phyloP scores from a whole-genome alignment of 2,329 filamentous ascomycete genomes.

The Knoxdaviesia capensis region DNA sequence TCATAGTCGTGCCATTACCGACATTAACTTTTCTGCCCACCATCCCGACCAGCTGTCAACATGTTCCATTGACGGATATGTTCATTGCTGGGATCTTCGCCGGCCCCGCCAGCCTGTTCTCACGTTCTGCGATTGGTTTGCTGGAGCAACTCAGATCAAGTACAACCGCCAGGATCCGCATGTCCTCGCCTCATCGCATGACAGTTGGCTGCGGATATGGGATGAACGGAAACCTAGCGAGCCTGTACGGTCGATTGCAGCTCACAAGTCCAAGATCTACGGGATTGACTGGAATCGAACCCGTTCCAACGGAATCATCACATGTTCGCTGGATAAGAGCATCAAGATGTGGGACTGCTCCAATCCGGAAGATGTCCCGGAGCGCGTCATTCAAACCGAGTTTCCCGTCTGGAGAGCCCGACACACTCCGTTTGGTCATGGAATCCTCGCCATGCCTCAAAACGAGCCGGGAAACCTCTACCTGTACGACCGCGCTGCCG shows the following conservation, averaged over 20 bases:
- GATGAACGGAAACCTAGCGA: conserved; percentile 62
- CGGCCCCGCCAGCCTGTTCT: conserved; percentile 51
- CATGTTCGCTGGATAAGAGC: conserved; percentile 77
- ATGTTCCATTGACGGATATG: conserved; percentile 80
- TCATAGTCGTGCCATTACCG: conserved; percentile 71
- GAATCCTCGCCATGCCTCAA: conserved; percentile 79
- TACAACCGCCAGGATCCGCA: conserved; percentile 79
- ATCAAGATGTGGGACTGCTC: conserved; percentile 85
- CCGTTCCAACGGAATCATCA: conserved; percentile 50
- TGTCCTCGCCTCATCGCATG: conserved; percentile 77
- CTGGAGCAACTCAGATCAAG: conserved; percentile 86
- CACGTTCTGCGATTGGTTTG: conserved; percentile 82
- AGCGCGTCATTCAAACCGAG: conserved; percentile 59
- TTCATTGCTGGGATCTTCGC: conserved; percentile 81
- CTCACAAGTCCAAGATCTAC: conserved; percentile 85
- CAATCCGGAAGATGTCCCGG: conserved; percentile 34
- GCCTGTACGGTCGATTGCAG: conserved; percentile 66
- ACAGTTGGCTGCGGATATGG: conserved; percentile 76
- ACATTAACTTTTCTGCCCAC: conserved; percentile 90
- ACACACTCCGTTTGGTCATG: conserved; percentile 76
- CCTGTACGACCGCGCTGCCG: conserved; percentile 51
- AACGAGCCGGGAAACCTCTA: conserved; percentile 70
- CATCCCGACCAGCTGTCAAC: conserved; percentile 79
- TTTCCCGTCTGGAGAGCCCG: conserved; percentile 84
- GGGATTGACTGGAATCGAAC: conserved; percentile 87